Evolutionary conservation across 169 alveolate species (phyloP), one percentile per base, ranked within the genome.

Genomic region (Eimeria praecox): DNA sequence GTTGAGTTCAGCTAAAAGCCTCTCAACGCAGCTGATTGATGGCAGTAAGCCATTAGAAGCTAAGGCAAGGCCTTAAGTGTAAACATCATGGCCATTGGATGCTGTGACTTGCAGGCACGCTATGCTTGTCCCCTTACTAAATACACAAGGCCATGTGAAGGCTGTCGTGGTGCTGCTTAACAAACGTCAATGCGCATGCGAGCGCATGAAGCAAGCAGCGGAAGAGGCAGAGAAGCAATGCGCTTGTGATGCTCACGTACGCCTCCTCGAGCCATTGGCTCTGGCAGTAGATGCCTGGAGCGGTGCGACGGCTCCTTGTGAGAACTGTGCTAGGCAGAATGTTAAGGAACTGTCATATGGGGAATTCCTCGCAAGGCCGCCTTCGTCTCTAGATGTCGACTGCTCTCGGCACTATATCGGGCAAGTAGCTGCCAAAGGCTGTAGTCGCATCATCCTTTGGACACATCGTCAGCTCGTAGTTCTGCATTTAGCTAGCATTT

Each of bases 111-210:
- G 38, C 96, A 95, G 96, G 73, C 80, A 86, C 35, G 95, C 95
- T 12, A 52, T 95, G 91, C 91, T 88, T 0, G 95, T 95, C 44
- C 96, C 96, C 27, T 73, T 95, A 49, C 71, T 95, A 22, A 87
- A 87, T 69, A 85, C 93, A 18, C 95, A 90, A 38, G 96, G 96
- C 44, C 88, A 78, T 30, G 92, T 87, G 69, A 95, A 95, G 88
- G 96, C 95, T 5, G 89, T 95, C 44, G 92, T 95, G 54, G 82
- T 89, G 73, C 77, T 95, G 52, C 52, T 95, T 12, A 95, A 95
- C 82, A 83, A 95, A 27, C 6, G 33, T 0, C 88, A 56, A 52
- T 88, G 95, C 75, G 14, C 91, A 8, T 73, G 89, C 66, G 56
- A 54, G 66, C 93, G 93, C 49, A 38, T 40, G 82, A 54, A 87